phyloP scores from a whole-genome alignment of 495 filamentous ascomycete genomes.

The Hyphodiscus hymeniophilus region DNA sequence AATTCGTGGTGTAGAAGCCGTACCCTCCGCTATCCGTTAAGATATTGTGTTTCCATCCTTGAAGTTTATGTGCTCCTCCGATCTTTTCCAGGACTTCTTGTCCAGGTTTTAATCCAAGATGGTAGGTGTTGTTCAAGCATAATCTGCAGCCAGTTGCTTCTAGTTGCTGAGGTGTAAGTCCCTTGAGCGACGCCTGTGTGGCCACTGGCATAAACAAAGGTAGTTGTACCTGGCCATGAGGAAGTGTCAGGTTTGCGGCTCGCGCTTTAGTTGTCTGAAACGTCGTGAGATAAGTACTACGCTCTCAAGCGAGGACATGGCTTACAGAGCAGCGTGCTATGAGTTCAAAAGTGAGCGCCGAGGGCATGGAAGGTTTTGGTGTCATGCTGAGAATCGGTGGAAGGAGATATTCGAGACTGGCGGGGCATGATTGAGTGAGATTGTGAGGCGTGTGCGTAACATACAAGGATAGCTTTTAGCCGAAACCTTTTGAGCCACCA shows the following conservation, averaged over 20 bases:
- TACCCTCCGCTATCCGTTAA: constrained; percentile 97
- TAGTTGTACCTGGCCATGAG: constrained; percentile 82
- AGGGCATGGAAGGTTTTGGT: constrained; percentile 43
- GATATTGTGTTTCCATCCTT: constrained; percentile 92
- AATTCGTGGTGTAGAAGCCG: constrained; percentile 26
- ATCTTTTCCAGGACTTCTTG: constrained; percentile 79
- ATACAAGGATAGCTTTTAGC: too few species aligned
- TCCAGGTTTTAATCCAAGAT: constrained; percentile 89
- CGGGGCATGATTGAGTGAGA: not conserved
- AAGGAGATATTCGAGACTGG: not conserved
- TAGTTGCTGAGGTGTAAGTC: constrained; percentile 85
- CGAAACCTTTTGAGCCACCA: too few species aligned
- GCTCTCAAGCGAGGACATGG: constrained; percentile 11
- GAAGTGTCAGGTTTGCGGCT: constrained; percentile 80
- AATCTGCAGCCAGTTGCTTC: constrained; percentile 81
- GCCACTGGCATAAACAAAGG: constrained; percentile 98
- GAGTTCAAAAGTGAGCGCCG: constrained; percentile 75
- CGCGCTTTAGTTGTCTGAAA: constrained; percentile 85
- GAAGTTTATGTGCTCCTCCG: constrained; percentile 87
- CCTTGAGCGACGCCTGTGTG: constrained; percentile 94
- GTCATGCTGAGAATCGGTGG: constrained; percentile 3
- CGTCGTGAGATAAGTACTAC: constrained; percentile 10
- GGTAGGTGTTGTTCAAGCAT: constrained; percentile 96
- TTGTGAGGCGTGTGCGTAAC: too few species aligned
- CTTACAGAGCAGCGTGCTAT: constrained; percentile 77